A percentile compares a stretch with the other conserved stretches of the same genome.
Conservation (phyloP, 2,329 filamentous ascomycete species). For the Exophiala mesophila region DNA sequence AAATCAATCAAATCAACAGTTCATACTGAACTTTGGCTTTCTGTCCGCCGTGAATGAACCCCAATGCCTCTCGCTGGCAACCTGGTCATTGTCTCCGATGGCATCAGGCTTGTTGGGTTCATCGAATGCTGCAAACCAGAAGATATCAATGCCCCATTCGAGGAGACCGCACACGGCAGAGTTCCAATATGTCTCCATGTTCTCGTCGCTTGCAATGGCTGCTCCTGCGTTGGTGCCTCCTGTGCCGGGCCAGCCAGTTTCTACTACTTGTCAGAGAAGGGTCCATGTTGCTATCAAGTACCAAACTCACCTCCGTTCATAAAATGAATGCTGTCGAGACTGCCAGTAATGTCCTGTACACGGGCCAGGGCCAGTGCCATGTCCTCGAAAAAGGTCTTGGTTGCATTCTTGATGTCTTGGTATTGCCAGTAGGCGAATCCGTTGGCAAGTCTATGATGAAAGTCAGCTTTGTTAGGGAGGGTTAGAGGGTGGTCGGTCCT, state of each 20-base stretch:
- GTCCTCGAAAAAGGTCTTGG: constrained; percentile 62
- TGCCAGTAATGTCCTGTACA: constrained; percentile 56
- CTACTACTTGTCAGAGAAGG: constrained; percentile 7
- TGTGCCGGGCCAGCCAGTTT: constrained; percentile 28
- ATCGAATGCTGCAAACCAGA: constrained; percentile 68
- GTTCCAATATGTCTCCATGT: constrained; percentile 58
- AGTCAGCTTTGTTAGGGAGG: background rate
- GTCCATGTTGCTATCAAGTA: background rate
- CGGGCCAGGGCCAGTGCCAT: constrained; percentile 59
- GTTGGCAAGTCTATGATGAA: constrained; percentile 51
- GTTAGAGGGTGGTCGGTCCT: constrained; percentile 22
- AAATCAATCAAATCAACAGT: constrained; percentile 10
- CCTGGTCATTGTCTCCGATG: constrained; percentile 58
- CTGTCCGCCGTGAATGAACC: constrained; percentile 60
- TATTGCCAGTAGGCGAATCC: constrained; percentile 72
- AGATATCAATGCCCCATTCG: constrained; percentile 62
- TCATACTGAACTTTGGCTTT: constrained; percentile 33
- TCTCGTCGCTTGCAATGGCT: constrained; percentile 55
- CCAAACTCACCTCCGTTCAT: constrained; percentile 62
- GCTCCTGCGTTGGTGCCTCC: constrained; percentile 58
- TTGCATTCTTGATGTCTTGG: constrained; percentile 53
- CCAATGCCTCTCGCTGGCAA: constrained; percentile 63
- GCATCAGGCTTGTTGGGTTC: constrained; percentile 66
- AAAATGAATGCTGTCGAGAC: constrained; percentile 54
- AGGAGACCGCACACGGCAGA: constrained; percentile 60